Evolutionary conservation across 2,329 filamentous ascomycete species (phyloP), one percentile per base, ranked within the genome.

Genomic region (Neofusicoccum parvum): DNA sequence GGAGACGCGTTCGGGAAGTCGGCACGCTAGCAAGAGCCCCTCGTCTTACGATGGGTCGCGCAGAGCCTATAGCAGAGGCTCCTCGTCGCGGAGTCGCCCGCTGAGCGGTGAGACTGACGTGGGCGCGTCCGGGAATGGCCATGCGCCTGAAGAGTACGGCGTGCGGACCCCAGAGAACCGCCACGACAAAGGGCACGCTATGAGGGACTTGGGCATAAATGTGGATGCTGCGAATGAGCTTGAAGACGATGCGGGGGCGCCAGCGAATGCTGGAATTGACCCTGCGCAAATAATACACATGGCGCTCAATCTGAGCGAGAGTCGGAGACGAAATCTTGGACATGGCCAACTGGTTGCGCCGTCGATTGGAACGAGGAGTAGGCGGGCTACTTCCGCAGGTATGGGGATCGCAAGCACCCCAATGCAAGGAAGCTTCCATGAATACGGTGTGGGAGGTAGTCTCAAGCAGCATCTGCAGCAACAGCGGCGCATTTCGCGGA

Each of bases 221-320:
- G 41, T 45, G 12, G 67, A 66, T 49, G 68, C 62, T 27, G 56
- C 41, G 20, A 62, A 68, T 20, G 64, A 60, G 43, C 59, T 53
- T 46, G 62, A 36, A 5, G 51, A 68, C 20, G 54, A 64, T 7
- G 65, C 59, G 23, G 67, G 60, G 23, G 64, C 67, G 46, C 68
- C 73, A 17, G 62, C 73, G 53, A 81, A 78, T 5, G 74, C 91
- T 20, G 88, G 92, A 71, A 84, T 90, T 67, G 94, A 97, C 72
- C 90, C 94, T 7, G 87, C 90, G 3, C 92, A 97, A 76, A 96
- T 98, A 69, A 92, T 98, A 48, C 93, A 93, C 72, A 91, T 98
- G 86, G 94, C 94, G 1, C 80, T 98, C 70, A 95, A 90, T 69
- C 79, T 98, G 58, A 96, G 91, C 80, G 92, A 97, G 77, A 92